Conservation (phyloP, 108 stramenopile species). For the Cyclostephanos tholiformis region DNA sequence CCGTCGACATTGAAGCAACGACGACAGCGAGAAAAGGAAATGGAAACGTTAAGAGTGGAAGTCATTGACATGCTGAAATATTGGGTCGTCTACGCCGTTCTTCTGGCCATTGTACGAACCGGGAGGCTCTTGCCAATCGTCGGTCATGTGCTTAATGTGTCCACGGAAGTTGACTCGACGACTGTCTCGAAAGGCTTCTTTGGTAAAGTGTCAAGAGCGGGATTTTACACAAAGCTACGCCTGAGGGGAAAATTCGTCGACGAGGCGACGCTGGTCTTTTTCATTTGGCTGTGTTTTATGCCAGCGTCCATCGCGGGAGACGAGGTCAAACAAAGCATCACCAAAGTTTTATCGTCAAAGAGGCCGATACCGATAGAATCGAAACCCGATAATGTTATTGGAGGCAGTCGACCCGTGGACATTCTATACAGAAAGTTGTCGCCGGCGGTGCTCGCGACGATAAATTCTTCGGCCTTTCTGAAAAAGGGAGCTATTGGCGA, state of each 20-base stretch:
- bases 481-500: constrained; percentile 25
- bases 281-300: constrained; percentile 76
- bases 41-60: constrained; percentile 26
- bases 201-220: constrained; percentile 3
- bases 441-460: constrained; percentile 31
- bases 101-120: constrained; percentile 51
- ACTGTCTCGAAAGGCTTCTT: constrained; percentile 5
- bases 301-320: constrained; percentile 48
- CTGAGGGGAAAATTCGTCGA: constrained; percentile 34
- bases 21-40: constrained; percentile 38
- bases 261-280: constrained; percentile 71
- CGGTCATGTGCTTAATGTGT: constrained; percentile 33
- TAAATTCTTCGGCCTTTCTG: constrained; percentile 47
- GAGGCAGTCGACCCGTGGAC: constrained; percentile 36
- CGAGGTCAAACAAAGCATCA: constrained; percentile 10
- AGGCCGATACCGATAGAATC: not conserved
- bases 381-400: not conserved
- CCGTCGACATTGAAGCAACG: constrained; percentile 37
- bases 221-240: constrained; percentile 27
- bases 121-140: constrained; percentile 59
- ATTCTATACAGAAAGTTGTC: constrained; percentile 36
- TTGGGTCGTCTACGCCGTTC: constrained; percentile 69
- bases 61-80: constrained; percentile 64
- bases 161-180: constrained; percentile 6
- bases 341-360: constrained; percentile 1